Evolutionary conservation across 495 filamentous ascomycete species (phyloP).

Genomic region (Aspergillus homomorphus): DNA sequence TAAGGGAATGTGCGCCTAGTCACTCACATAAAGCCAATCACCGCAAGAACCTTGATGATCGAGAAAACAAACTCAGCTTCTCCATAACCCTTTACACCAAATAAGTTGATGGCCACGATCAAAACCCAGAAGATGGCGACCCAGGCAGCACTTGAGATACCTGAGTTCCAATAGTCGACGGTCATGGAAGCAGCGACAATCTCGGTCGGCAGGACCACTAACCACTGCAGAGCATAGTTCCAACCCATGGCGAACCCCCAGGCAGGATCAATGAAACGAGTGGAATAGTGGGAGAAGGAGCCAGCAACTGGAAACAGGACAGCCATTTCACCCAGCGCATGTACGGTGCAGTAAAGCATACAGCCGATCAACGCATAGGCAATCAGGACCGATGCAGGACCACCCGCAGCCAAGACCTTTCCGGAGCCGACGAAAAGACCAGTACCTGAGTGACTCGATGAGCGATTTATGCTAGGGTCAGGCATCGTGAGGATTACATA

Average conservation of each 20-base stretch:
- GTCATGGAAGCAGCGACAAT: constrained; percentile 89
- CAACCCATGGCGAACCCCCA: constrained; percentile 99
- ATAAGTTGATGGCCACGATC: constrained; percentile 79
- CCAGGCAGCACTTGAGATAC: constrained; percentile 70
- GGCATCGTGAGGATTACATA: constrained; percentile 29
- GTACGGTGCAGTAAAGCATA: constrained; percentile 91
- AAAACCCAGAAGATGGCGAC: constrained; percentile 76
- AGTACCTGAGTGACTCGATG: constrained; percentile 55
- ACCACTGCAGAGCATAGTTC: constrained; percentile 97
- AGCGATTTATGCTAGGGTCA: not conserved
- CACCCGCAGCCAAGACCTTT: constrained; percentile 69
- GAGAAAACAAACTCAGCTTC: constrained; percentile 91
- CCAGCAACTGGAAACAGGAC: constrained; percentile 89
- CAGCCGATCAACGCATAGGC: constrained; percentile 77
- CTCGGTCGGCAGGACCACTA: constrained; percentile 82
- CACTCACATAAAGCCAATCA: constrained; percentile 83
- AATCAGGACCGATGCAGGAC: constrained; percentile 80
- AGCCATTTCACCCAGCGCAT: constrained; percentile 89
- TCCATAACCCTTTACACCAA: constrained; percentile 83
- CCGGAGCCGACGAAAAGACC: constrained; percentile 91
- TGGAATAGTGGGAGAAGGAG: constrained; percentile 90
- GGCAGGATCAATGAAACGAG: constrained; percentile 86
- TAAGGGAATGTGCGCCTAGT: not conserved
- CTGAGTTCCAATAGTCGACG: constrained; percentile 75
- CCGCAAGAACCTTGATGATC: constrained; percentile 78